Base-by-base conservation (phyloP, 1,139 yeast genomes). In the Ogataea hybrid region DNA sequence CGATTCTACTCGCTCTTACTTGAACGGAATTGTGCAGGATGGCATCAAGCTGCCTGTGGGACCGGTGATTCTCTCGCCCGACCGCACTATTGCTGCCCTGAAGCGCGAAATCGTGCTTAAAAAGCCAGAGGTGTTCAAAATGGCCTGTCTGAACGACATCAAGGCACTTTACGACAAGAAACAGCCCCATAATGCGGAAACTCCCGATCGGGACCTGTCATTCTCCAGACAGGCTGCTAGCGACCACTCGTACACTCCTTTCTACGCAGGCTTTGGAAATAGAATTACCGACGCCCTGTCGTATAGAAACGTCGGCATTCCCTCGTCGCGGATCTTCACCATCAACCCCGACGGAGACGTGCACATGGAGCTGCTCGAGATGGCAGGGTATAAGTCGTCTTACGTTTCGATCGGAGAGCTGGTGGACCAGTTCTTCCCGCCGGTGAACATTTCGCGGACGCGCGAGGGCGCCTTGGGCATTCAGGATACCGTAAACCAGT, bases 341-440 rank as follows among this genome's bases (percentile, higher is more conserved):
- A 94, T 94, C 53, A 92, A 94, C 57, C 92, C 97, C 0, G 88
- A 87, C 50, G 97, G 97, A 2, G 98, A 94, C 54, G 98, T 94
- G 25, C 96, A 88, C 68, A 84, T 94, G 95, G 98, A 94, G 64
- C 73, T 94, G 52, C 71, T 94, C 44, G 97, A 94, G 61, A 71
- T 94, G 57, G 95, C 97, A 0, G 98, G 98, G 5, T 86, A 86
- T 61, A 85, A 79, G 59, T 83, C 95, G 40, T 81, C 95, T 0
- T 94, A 94, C 61, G 79, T 94, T 42, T 83, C 81, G 52, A 92
- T 94, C 61, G 89, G 95, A 31, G 97, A 92, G 62, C 71, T 94
- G 47, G 97, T 94, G 10, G 99, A 94, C 64, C 97, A 92, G 62
- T 90, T 90, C 62, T 94, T 94, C 73, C 99, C 99, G 11, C 96